Base-by-base conservation (phyloP, 2,329 filamentous ascomycete species). In the Pezicula radicicola region DNA sequence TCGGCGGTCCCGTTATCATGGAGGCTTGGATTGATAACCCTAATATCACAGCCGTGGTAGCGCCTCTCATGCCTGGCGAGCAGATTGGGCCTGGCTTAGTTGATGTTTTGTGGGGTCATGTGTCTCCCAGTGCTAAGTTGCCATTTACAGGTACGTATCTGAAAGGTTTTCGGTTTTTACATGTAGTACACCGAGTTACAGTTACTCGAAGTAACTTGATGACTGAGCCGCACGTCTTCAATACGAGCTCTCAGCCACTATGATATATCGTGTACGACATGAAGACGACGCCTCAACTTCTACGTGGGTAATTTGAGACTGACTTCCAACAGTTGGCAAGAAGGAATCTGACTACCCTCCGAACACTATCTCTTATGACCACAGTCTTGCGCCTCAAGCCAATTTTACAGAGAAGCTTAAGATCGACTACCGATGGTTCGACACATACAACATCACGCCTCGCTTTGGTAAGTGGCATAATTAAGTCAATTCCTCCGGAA, bases 61-160 rank as follows among this genome's bases (percentile, higher is more conserved):
- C 92, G 41, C 89, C 88, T 13, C 87, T 94, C 60, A 74, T 96
- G 1, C 91, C 91, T 0, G 89, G 91, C 2, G 83, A 94, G 63
- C 89, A 96, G 66, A 90, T 86, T 30, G 91, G 91, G 8, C 85
- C 87, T 55, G 88, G 90, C 0, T 74, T 96, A 3, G 81, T 81
- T 1, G 87, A 93, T 58, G 76, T 96, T 1, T 72, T 95, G 1
- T 91, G 91, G 53, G 91, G 91, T 5, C 78, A 85, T 19, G 76
- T 84, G 12, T 91, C 89, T 60, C 84, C 84, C 0, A 89, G 83
- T 47, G 91, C 91, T n/a, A 84, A 86, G 48, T 73, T 96, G 2
- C 91, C 91, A 0, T 96, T 92, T 70, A 94, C 89, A 59, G 83
- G 83, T 18, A 68, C 71, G 56, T 75, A 77, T 28, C 77, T 71